phyloP scores from a whole-genome alignment of 805 yeast genomes.

The Wickerhamiella qilinensis region DNA sequence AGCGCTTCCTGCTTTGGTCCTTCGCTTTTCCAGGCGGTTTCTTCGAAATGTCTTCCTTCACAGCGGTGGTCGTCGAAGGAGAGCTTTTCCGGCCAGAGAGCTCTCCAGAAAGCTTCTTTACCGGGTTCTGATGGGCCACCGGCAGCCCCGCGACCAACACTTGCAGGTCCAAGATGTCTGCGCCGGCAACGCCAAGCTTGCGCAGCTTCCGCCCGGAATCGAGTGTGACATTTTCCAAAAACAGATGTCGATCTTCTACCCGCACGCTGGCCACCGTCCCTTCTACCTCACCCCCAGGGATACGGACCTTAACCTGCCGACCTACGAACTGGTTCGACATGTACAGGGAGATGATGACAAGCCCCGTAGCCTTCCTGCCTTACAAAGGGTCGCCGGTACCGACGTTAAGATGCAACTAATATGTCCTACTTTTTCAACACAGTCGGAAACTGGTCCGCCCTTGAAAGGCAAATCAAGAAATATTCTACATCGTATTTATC shows the following conservation, averaged over 20 bases:
- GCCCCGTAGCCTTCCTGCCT: too few species aligned
- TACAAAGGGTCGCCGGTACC: too few species aligned
- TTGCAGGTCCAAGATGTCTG: conserved; percentile 13
- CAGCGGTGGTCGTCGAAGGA: neutral
- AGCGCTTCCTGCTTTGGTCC: neutral
- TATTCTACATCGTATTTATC: too few species aligned
- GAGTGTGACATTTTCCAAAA: conserved; percentile 8
- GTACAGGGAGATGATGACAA: too few species aligned
- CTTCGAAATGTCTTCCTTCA: neutral
- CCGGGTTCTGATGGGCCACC: neutral
- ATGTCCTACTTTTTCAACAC: too few species aligned
- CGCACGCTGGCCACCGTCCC: conserved; percentile 13
- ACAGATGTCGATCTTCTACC: conserved; percentile 10
- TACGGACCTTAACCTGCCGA: conserved; percentile 13
- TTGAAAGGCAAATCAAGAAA: too few species aligned
- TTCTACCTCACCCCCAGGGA: conserved; percentile 6
- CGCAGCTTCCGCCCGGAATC: conserved; percentile 6
- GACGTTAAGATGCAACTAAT: too few species aligned
- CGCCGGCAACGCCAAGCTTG: conserved; percentile 5
- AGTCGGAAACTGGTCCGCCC: too few species aligned
- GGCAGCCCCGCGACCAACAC: neutral
- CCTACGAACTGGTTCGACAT: conserved; percentile 15
- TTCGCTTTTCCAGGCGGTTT: neutral
- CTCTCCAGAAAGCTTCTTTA: neutral
- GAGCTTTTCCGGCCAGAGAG: too few species aligned